A percentile compares a stretch with the other conserved stretches of the same genome.
These are phyloP conservation scores for Lepidium sativum DNA, from an alignment of 345 rosid species.

Conservation along the genomic window DNA sequence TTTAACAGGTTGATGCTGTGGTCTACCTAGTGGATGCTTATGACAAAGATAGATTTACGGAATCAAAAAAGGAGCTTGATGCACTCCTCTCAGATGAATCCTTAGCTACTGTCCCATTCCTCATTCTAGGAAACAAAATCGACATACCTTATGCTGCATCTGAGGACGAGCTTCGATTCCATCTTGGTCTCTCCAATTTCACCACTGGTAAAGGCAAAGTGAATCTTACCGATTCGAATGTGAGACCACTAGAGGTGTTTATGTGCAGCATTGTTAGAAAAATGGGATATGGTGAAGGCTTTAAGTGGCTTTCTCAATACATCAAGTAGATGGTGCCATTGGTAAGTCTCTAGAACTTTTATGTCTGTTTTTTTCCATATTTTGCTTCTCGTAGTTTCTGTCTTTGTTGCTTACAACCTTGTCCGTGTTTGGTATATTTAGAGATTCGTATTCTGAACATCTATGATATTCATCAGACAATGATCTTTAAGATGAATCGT, in stretches of 20 bases:
- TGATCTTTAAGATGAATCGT: not conserved
- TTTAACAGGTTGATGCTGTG: constrained; percentile 61
- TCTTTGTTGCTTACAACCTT: not conserved
- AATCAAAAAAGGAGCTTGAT: constrained; percentile 61
- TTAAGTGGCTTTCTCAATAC: constrained; percentile 67
- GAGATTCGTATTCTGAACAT: not conserved
- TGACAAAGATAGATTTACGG: constrained; percentile 65
- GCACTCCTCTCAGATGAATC: constrained; percentile 64
- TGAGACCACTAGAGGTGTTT: constrained; percentile 66
- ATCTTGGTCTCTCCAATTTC: constrained; percentile 58
- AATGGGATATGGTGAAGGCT: constrained; percentile 79
- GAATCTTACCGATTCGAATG: constrained; percentile 35
- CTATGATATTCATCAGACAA: not conserved
- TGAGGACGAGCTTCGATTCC: constrained; percentile 59
- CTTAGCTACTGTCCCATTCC: constrained; percentile 49
- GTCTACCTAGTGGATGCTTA: constrained; percentile 66
- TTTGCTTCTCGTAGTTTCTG: not conserved
- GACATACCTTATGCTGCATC: constrained; percentile 75
- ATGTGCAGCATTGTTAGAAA: constrained; percentile 80
- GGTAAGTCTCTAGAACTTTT: not conserved
- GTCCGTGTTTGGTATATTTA: not conserved
- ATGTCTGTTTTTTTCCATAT: not conserved
- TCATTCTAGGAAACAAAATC: constrained; percentile 62
- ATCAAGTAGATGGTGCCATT: constrained; percentile 31
- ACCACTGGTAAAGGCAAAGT: constrained; percentile 75